Evolutionary conservation across 495 filamentous ascomycete genomes (phyloP), one percentile per base, ranked within the genome.

Genomic region (Letharia lupina): DNA sequence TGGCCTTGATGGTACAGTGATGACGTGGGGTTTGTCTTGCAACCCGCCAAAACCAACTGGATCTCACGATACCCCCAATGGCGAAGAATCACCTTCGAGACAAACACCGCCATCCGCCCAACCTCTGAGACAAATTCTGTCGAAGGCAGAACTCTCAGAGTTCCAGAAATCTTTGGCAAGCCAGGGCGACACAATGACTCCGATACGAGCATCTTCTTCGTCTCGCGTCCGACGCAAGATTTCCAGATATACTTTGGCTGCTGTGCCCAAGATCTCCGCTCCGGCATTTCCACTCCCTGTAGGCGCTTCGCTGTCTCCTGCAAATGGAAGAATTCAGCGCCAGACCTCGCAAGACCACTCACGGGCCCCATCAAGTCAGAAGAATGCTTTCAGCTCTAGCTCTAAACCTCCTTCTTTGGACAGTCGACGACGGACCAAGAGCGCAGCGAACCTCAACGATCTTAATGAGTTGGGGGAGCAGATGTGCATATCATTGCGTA

Each of bases 1-100:
- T 40, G 91, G 91, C 23, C 84, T 89, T 23, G 91, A 96, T 74
- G 90, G 90, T 28, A 89, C 90, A 4, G 85, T 94, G 63, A 94
- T 94, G 89, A 86, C 91, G 31, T 94, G 91, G 89, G 80, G 84
- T 23, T 76, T 91, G 61, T 40, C 61, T 44, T 44, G 50, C 42
- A 61, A 23, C 48, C n/a, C 35, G 18, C 68, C 41, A 58, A 71
- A 33, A 31, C 16, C 62, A 48, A 65, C 41, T 23, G 60, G n/a
- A 44, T 39, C 50, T 12, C 35, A 61, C 33, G 39, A 37, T 33
- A 66, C 31, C 33, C 33, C 47, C 16, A 65, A 50, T 31, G 54
- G 76, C 33, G 77, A 79, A 31, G 75, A 79, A 28, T 73, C 82
- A 2, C 81, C 85, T 3, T 70, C 76, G 8, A 88, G 86, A 70